These are phyloP conservation scores for Hypholoma sublateritium DNA, from an alignment of 768 basidiomycete species.

Conservation along the genomic window DNA sequence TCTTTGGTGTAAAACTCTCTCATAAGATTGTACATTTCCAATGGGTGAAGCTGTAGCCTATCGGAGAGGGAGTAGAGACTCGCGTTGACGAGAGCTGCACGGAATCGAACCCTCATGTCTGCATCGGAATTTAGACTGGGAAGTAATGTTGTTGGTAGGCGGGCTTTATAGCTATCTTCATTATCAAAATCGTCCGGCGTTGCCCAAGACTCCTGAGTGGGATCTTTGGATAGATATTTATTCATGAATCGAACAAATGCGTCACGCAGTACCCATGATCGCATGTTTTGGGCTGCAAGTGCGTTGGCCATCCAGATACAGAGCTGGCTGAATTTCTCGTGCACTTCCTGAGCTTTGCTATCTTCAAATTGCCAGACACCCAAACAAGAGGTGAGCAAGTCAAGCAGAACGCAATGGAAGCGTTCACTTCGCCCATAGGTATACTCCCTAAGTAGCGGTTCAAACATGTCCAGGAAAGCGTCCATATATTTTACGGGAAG, in stretches of 20 bases:
- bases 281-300: constrained; percentile 39
- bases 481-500: constrained; percentile 52
- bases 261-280: constrained; percentile 71
- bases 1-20: constrained; percentile 42
- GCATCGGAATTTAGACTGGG: constrained; percentile 58
- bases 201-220: constrained; percentile 49
- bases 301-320: constrained; percentile 53
- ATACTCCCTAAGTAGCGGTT: constrained; percentile 52
- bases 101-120: constrained; percentile 85
- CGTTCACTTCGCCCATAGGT: constrained; percentile 51
- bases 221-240: constrained; percentile 60
- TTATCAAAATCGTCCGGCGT: constrained; percentile 11
- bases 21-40: constrained; percentile 47
- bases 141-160: constrained; percentile 46
- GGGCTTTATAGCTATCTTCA: constrained; percentile 22
- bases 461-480: constrained; percentile 53
- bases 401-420: constrained; percentile 53
- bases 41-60: constrained; percentile 26
- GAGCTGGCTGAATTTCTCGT: constrained; percentile 45
- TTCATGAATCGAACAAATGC: constrained; percentile 64
- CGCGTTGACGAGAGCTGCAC: constrained; percentile 61
- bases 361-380: constrained; percentile 51
- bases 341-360: constrained; percentile 33
- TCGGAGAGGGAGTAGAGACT: constrained; percentile 55
- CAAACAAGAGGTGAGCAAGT: constrained; percentile 64